These are phyloP conservation scores for Fusarium piperis DNA, from an alignment of 2,329 filamentous ascomycete genomes.

Conservation along the genomic window DNA sequence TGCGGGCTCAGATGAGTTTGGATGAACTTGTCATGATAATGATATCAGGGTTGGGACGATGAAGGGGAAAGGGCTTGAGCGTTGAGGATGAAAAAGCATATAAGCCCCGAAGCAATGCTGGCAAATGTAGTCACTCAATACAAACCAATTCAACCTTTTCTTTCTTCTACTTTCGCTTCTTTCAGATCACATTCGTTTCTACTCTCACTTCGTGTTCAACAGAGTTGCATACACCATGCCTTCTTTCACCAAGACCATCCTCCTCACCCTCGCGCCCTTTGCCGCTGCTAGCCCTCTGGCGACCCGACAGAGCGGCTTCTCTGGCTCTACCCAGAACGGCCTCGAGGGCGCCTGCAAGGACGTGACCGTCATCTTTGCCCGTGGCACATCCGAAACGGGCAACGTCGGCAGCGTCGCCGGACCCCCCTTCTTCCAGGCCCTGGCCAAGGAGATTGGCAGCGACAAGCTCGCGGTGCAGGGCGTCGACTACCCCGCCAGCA, in stretches of 20 bases:
- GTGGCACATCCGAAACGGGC: constrained; percentile 62
- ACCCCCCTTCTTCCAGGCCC: constrained; percentile 59
- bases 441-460: constrained; percentile 53
- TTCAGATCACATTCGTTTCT: constrained; percentile 1
- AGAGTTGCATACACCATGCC: constrained; percentile 24
- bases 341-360: constrained; percentile 39
- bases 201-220: constrained; percentile 1
- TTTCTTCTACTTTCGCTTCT: constrained; percentile 8
- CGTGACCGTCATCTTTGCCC: constrained; percentile 65
- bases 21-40: constrained; percentile 9
- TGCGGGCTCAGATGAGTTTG: constrained; percentile 18
- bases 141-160: constrained; percentile 18
- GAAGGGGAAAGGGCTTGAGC: constrained; percentile 14
- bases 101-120: constrained; percentile 3
- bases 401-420: constrained; percentile 62
- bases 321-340: constrained; percentile 36
- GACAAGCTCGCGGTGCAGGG: constrained; percentile 62
- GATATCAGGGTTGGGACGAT: not conserved
- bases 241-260: constrained; percentile 26
- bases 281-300: constrained; percentile 36
- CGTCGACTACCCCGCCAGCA: constrained; percentile 60
- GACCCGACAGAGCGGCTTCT: constrained; percentile 19
- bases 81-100: constrained; percentile 16
- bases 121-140: not conserved
- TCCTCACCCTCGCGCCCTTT: constrained; percentile 36